A percentile compares a stretch with the other conserved stretches of the same genome.
Evolutionary conservation across 2,329 filamentous ascomycete species (phyloP).

Genomic region (Anisogramma anomala): DNA sequence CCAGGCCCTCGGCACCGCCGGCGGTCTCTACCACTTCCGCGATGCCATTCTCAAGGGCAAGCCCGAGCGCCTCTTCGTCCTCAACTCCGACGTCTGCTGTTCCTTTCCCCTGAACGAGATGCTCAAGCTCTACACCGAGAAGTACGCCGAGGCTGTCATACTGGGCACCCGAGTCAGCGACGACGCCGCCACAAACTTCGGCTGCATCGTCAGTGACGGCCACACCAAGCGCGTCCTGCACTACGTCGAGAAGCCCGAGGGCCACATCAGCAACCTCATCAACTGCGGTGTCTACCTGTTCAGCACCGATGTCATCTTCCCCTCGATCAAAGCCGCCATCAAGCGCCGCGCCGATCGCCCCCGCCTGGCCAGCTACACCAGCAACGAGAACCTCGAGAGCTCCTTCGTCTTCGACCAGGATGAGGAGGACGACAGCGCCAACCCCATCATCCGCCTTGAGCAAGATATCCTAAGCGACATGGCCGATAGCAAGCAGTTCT

Average conservation of each 20-base stretch:
- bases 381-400: slow-evolving; percentile 80
- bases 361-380: slow-evolving; percentile 87
- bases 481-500: slow-evolving; percentile 95
- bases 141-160: slow-evolving; percentile 92
- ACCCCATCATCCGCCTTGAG: slow-evolving; percentile 83
- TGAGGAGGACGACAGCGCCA: slow-evolving; percentile 57
- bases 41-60: slow-evolving; percentile 95
- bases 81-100: slow-evolving; percentile 98
- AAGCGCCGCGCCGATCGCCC: slow-evolving; percentile 89
- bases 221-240: slow-evolving; percentile 93
- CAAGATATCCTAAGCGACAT: slow-evolving; percentile 94
- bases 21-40: slow-evolving; percentile 96
- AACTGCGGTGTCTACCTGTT: slow-evolving; percentile 99
- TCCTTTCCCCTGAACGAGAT: slow-evolving; percentile 94
- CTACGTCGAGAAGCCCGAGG: slow-evolving; percentile 98
- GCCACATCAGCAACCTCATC: slow-evolving; percentile 94
- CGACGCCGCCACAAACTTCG: slow-evolving; percentile 90
- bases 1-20: slow-evolving; percentile 87
- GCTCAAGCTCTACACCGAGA: slow-evolving; percentile 87
- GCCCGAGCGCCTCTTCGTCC: slow-evolving; percentile 89
- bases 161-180: slow-evolving; percentile 83
- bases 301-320: slow-evolving; percentile 90
- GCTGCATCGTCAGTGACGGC: slow-evolving; percentile 89
- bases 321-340: slow-evolving; percentile 84
- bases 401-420: slow-evolving; percentile 35